These are phyloP conservation scores for Tephrocybe sp. DNA, from an alignment of 768 basidiomycete genomes.

Conservation along the genomic window DNA sequence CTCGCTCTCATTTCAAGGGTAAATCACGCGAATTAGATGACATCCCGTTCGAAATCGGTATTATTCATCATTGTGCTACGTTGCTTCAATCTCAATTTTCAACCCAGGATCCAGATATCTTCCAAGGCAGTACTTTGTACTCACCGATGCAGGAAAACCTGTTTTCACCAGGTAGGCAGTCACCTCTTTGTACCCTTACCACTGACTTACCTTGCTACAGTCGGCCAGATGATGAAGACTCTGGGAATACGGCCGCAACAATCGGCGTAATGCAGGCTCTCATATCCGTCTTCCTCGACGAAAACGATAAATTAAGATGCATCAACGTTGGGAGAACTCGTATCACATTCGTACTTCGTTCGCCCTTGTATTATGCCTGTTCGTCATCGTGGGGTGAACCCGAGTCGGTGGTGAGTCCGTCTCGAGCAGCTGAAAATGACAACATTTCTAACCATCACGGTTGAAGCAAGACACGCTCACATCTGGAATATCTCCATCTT, in stretches of 20 bases:
- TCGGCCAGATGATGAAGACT: conserved; percentile 51
- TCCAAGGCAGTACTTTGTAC: conserved; percentile 82
- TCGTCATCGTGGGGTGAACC: conserved; percentile 94
- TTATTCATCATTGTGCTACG: not conserved
- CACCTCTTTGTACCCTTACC: not conserved
- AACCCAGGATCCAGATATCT: conserved; percentile 34
- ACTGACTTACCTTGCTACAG: conserved; percentile 24
- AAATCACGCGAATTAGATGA: conserved; percentile 34
- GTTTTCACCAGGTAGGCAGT: conserved; percentile 78
- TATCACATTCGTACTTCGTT: conserved; percentile 82
- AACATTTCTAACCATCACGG: conserved; percentile 27
- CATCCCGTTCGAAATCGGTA: conserved; percentile 39
- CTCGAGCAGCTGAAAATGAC: conserved; percentile 10
- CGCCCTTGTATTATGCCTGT: conserved; percentile 91
- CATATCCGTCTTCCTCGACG: conserved; percentile 93
- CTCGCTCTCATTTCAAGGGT: conserved; percentile 28
- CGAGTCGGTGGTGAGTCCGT: conserved; percentile 78
- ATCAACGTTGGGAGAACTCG: conserved; percentile 80
- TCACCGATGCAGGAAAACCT: conserved; percentile 97
- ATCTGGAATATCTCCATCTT: conserved; percentile 93
- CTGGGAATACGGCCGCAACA: conserved; percentile 68
- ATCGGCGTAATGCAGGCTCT: conserved; percentile 95
- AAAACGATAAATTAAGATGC: conserved; percentile 80
- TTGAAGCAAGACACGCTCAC: conserved; percentile 83
- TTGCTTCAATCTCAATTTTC: conserved; percentile 10